Evolutionary conservation across 2,329 filamentous ascomycete genomes (phyloP), one percentile per base, ranked within the genome.

Genomic region (Colletotrichum somersetense): DNA sequence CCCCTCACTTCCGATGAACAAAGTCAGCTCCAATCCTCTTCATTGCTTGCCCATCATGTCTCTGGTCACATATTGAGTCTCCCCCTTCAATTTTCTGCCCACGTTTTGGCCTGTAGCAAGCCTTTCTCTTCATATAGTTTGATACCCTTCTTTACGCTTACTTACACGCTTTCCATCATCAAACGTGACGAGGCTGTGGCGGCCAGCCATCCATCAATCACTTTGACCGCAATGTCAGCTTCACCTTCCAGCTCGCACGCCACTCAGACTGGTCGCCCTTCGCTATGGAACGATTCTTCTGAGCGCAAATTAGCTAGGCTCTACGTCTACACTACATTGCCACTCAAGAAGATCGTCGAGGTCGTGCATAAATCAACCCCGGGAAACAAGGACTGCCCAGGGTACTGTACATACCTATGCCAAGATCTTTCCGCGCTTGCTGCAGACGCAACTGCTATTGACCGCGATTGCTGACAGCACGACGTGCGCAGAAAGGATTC

Each of bases 271-370:
- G 89, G 89, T 18, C 86, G 89, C 18, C 89, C 88, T 2, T 85
- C 86, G 52, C 83, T 89, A 74, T 90, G 88, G 89, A 89, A 84
- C 12, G 78, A 82, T 18, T 85, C 85, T 2, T 84, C 85, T 6
- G 84, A 86, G 74, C 84, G 88, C 53, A 88, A 87, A 77, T 80
- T 90, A 68, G 83, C 86, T 10, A 83, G 88, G 10, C 84, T 90
- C 10, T 90, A 90, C 74, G 79, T 89, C 67, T 89, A 88, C 75
- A 90, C 88, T 0, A 87, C 82, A 0, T 80, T 90, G 6, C 84
- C 85, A 1, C 80, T 89, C 18, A 80, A 84, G 2, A 85, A 85
- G 78, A 89, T 89, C 30, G 79, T 84, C 58, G 80, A 82, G 12
- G 81, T 86, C 18, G 82, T 90, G 69, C 83, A 85, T 73, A 82